A percentile compares a stretch with the other conserved stretches of the same genome.
phyloP scores from a whole-genome alignment of 371 early-diverging fungal genomes.

The Blastocladiella emersonii region DNA sequence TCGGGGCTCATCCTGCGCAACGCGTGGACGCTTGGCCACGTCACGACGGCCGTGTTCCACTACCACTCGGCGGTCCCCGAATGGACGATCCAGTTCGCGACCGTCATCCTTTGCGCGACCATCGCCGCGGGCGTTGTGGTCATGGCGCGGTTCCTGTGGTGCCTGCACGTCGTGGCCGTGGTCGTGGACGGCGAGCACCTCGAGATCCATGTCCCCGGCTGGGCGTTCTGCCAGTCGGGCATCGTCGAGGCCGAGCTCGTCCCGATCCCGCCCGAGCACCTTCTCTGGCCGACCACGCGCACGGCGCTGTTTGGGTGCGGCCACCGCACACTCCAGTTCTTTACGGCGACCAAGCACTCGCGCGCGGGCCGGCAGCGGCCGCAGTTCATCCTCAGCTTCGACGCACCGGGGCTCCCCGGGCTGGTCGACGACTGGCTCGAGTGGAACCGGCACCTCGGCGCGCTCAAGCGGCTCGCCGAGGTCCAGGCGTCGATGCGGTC shows the following conservation, averaged over 20 bases:
- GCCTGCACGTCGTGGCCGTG: not conserved
- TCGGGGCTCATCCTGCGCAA: not conserved
- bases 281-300: not conserved
- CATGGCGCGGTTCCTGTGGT: not conserved
- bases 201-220: too few relatives aligned
- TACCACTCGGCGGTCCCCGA: too few relatives aligned
- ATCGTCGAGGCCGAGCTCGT: not conserved
- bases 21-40: too few relatives aligned
- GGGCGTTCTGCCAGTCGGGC: too few relatives aligned
- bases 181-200: too few relatives aligned
- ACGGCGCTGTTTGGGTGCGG: not conserved
- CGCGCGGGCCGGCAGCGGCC: not conserved
- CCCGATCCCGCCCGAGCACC: not conserved
- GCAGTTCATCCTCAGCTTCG: not conserved
- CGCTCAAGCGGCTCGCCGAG: too few relatives aligned
- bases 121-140: too few relatives aligned
- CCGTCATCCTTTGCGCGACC: too few relatives aligned
- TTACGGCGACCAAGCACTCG: not conserved
- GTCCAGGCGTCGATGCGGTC: too few relatives aligned
- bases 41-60: too few relatives aligned
- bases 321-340: not conserved
- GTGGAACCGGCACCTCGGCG: not conserved
- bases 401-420: not conserved
- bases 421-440: not conserved
- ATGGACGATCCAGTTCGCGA: too few relatives aligned